Percentiles rank a stretch among this genome's conserved stretches.
These are phyloP conservation scores for Mycena amicta DNA, from an alignment of 768 basidiomycete genomes.

Conservation along the genomic window DNA sequence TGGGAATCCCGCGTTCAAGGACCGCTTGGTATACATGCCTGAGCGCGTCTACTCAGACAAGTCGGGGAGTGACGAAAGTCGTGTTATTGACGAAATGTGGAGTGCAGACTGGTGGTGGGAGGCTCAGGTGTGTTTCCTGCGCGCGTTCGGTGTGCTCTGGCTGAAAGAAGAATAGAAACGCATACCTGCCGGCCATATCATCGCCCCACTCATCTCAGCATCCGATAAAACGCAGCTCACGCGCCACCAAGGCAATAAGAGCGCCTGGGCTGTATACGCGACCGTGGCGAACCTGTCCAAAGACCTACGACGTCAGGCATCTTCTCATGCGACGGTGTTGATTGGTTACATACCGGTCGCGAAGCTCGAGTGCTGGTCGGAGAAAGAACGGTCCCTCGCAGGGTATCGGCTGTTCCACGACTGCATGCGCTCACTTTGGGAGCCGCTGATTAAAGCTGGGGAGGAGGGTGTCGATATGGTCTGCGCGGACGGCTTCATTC, in stretches of 20 bases:
- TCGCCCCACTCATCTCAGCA: constrained; percentile 35
- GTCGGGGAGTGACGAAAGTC: neutral
- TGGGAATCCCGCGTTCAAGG: constrained; percentile 29
- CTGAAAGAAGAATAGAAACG: constrained; percentile 2
- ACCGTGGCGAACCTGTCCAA: constrained; percentile 36
- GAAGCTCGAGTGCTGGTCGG: constrained; percentile 30
- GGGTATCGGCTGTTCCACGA: constrained; percentile 36
- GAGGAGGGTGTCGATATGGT: constrained; percentile 20
- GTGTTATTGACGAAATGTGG: constrained; percentile 31
- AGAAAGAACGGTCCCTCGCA: constrained; percentile 16
- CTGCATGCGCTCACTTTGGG: constrained; percentile 29
- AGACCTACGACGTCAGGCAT: constrained; percentile 25
- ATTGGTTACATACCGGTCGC: constrained; percentile 38
- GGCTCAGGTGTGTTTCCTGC: constrained; percentile 30
- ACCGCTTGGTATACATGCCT: constrained; percentile 27
- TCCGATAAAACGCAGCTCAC: constrained; percentile 40
- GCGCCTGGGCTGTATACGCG: constrained; percentile 39
- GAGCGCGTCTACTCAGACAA: constrained; percentile 11
- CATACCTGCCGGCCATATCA: constrained; percentile 15
- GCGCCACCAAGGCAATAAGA: constrained; percentile 33
- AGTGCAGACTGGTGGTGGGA: constrained; percentile 35
- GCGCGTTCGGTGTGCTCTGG: too few relatives aligned
- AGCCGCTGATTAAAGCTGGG: constrained; percentile 24
- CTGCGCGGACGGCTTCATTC: constrained; percentile 8
- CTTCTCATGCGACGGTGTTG: constrained; percentile 29